Evolutionary conservation across 2,329 filamentous ascomycete genomes (phyloP).

Genomic region (Monosporascus sp.): DNA sequence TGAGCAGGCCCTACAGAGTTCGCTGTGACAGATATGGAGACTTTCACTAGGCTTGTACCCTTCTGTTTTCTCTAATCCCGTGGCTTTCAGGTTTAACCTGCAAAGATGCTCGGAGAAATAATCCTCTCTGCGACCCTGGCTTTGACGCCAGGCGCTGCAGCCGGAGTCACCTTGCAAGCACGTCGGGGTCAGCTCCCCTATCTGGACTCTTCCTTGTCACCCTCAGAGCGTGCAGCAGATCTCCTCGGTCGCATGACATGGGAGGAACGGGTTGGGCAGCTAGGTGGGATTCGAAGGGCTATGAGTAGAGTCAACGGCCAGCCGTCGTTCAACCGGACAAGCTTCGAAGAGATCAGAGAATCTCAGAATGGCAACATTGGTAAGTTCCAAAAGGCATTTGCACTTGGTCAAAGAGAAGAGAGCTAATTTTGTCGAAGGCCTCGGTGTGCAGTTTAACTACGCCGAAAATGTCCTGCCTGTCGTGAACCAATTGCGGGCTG

Average conservation of each 20-base stretch:
- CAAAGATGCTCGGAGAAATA: too few relatives aligned
- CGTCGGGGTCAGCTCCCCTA: background rate
- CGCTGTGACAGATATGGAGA: too few relatives aligned
- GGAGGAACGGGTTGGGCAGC: constrained; percentile 12
- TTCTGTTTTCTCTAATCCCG: too few relatives aligned
- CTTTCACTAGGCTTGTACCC: too few relatives aligned
- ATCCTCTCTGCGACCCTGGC: too few relatives aligned
- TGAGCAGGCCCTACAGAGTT: too few relatives aligned
- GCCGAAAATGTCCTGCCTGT: constrained; percentile 21
- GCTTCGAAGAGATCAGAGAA: constrained; percentile 4
- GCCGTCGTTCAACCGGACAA: constrained; percentile 7
- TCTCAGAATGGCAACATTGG: constrained; percentile 11
- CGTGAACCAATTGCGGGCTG: constrained; percentile 16
- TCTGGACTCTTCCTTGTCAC: constrained; percentile 1
- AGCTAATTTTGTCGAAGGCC: constrained; percentile 9
- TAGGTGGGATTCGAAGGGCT: constrained; percentile 8
- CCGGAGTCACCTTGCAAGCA: background rate
- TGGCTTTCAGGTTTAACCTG: too few relatives aligned
- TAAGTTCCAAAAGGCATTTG: background rate
- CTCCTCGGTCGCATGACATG: constrained; percentile 11
- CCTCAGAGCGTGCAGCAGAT: constrained; percentile 7
- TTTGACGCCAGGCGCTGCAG: too few relatives aligned
- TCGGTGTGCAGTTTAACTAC: constrained; percentile 24
- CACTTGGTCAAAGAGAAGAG: background rate
- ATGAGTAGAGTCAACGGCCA: constrained; percentile 2